Conservation (phyloP, 1,139 yeast genomes). For the Taphrina flavorubra region DNA sequence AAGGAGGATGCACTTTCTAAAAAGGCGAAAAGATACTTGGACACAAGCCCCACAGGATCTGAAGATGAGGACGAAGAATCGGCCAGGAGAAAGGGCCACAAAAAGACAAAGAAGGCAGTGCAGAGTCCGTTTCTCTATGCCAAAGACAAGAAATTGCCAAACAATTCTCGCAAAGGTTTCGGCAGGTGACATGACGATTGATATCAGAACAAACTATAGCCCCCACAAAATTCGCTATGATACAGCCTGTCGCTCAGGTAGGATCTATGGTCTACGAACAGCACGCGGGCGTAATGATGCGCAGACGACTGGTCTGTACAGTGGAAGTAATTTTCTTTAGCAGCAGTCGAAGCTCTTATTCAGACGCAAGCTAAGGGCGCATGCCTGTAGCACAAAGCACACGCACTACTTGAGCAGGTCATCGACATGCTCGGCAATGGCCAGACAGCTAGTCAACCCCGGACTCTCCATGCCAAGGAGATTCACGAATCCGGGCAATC, state of each 20-base stretch:
- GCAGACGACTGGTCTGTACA: too few species aligned
- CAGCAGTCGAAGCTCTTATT: too few species aligned
- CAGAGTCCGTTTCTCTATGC: background rate
- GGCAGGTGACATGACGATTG: background rate
- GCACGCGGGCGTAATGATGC: too few species aligned
- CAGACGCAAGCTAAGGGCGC: too few species aligned
- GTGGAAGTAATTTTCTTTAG: background rate
- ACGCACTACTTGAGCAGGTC: constrained; percentile 51
- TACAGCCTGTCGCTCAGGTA: too few species aligned
- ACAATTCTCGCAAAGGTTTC: background rate
- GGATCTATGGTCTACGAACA: too few species aligned
- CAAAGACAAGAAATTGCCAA: constrained; percentile 5
- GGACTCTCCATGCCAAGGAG: constrained; percentile 88
- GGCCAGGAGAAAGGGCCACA: constrained; percentile 16
- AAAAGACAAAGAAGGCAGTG: constrained; percentile 7
- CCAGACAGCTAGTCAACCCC: constrained; percentile 81
- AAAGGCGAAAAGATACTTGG: background rate
- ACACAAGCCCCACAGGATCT: background rate
- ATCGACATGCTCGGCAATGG: constrained; percentile 75
- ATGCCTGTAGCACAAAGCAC: too few species aligned
- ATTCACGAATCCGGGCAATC: constrained; percentile 78
- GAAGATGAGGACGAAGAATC: constrained; percentile 15
- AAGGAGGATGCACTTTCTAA: background rate
- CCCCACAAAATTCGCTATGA: too few species aligned
- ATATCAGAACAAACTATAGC: too few species aligned